These are phyloP conservation scores for Colletotrichum sidae DNA, from an alignment of 2,329 filamentous ascomycete genomes.

Conservation along the genomic window DNA sequence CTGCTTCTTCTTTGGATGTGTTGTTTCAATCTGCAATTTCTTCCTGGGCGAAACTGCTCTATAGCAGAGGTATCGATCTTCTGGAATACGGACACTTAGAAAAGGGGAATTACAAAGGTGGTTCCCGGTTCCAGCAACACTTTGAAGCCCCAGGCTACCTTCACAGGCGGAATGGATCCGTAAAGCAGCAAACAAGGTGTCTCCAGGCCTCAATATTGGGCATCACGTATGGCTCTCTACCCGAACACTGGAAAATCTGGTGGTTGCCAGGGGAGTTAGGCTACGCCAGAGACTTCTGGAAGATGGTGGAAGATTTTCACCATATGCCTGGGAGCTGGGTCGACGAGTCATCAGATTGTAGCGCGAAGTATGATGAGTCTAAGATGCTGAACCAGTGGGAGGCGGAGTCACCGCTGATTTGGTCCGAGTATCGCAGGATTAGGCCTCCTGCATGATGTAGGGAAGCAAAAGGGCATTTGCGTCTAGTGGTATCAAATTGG, in stretches of 20 bases:
- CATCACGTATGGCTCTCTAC: slow-evolving; percentile 3
- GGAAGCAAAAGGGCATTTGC: too few species aligned
- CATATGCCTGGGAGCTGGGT: slow-evolving; percentile 21
- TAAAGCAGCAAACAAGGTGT: neutral
- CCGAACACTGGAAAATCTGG: slow-evolving; percentile 23
- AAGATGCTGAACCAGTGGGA: rapidly evolving
- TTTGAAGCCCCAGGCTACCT: rapidly evolving
- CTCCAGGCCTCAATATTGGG: neutral
- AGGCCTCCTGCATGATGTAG: neutral
- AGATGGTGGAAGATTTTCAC: neutral
- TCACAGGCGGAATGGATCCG: too few species aligned
- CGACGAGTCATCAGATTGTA: neutral
- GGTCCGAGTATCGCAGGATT: slow-evolving; percentile 26
- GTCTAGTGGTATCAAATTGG: too few species aligned
- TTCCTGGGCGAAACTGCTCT: neutral
- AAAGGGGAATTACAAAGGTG: neutral
- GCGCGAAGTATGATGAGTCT: too few species aligned
- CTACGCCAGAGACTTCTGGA: slow-evolving; percentile 24
- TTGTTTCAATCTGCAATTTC: neutral
- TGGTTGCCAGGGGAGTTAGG: slow-evolving; percentile 4
- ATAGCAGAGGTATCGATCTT: slow-evolving; percentile 38
- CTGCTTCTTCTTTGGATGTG: neutral
- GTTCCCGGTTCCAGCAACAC: neutral
- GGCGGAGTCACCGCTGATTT: neutral
- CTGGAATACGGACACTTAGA: slow-evolving; percentile 41